These are phyloP conservation scores for Rhodotorula sp. DNA, from an alignment of 1,284 basidiomycete genomes.

Conservation along the genomic window DNA sequence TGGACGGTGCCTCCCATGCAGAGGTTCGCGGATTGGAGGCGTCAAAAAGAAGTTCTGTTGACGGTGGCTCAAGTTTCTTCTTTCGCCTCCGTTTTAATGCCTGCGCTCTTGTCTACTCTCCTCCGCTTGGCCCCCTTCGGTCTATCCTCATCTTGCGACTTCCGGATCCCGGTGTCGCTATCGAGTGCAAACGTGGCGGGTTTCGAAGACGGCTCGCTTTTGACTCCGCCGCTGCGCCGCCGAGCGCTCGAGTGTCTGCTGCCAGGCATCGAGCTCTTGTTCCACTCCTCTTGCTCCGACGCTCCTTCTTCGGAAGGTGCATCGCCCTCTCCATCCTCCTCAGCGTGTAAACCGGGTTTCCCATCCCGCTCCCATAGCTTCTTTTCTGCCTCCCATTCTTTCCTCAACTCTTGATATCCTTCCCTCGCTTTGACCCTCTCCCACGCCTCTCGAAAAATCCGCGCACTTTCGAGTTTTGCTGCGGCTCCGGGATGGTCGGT, in stretches of 20 bases:
- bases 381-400: slow-evolving; percentile 21
- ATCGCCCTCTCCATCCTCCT: not conserved
- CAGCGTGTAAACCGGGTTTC: not conserved
- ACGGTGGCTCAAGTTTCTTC: too few species aligned
- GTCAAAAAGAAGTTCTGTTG: too few species aligned
- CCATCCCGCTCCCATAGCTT: slow-evolving; percentile 6
- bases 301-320: not conserved
- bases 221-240: not conserved
- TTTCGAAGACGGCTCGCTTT: not conserved
- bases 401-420: slow-evolving; percentile 6
- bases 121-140: too few species aligned
- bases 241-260: too few species aligned
- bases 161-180: too few species aligned
- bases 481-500: slow-evolving; percentile 11
- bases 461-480: slow-evolving; percentile 18
- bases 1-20: too few species aligned
- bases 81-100: too few species aligned
- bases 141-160: too few species aligned
- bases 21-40: too few species aligned
- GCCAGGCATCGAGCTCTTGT: not conserved
- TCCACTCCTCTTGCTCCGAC: not conserved
- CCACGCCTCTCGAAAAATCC: slow-evolving; percentile 22
- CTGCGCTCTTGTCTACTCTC: too few species aligned
- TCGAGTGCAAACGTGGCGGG: too few species aligned
- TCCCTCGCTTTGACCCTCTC: slow-evolving; percentile 14